Percentiles rank a stretch among this genome's conserved stretches.
phyloP scores from a whole-genome alignment of 306 rosid species.

The Inga leiocalycina region DNA sequence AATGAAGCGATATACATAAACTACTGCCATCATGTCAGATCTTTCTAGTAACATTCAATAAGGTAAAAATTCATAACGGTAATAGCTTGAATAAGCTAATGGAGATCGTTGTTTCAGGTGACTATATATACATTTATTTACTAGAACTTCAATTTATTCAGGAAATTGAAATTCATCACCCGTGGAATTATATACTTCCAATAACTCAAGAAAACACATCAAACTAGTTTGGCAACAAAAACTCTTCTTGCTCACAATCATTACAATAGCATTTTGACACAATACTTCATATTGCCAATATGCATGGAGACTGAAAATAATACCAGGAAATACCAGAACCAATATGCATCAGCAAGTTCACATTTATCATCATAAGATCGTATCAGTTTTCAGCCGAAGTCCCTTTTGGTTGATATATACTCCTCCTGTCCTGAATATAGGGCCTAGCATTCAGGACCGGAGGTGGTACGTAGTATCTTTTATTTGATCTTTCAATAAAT shows the following conservation, averaged over 20 bases:
- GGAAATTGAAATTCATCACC: background rate
- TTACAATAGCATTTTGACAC: background rate
- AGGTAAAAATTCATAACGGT: background rate
- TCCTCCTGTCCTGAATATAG: too few species aligned
- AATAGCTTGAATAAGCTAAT: background rate
- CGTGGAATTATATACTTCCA: background rate
- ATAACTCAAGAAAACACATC: background rate
- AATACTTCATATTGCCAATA: background rate
- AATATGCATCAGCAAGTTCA: background rate
- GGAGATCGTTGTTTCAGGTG: background rate
- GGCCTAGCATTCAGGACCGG: too few species aligned
- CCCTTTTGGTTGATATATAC: background rate
- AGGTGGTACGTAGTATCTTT: too few species aligned
- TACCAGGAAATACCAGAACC: background rate
- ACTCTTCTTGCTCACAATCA: background rate
- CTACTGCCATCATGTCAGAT: background rate
- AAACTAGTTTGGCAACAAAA: background rate
- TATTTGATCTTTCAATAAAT: background rate
- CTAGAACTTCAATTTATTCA: background rate
- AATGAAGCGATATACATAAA: background rate
- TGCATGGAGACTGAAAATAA: background rate
- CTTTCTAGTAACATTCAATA: background rate
- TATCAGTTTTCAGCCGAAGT: background rate
- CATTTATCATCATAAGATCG: background rate
- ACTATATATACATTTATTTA: background rate